Evolutionary conservation across 306 rosid genomes (phyloP).

Genomic region (Castanea mollissima): DNA sequence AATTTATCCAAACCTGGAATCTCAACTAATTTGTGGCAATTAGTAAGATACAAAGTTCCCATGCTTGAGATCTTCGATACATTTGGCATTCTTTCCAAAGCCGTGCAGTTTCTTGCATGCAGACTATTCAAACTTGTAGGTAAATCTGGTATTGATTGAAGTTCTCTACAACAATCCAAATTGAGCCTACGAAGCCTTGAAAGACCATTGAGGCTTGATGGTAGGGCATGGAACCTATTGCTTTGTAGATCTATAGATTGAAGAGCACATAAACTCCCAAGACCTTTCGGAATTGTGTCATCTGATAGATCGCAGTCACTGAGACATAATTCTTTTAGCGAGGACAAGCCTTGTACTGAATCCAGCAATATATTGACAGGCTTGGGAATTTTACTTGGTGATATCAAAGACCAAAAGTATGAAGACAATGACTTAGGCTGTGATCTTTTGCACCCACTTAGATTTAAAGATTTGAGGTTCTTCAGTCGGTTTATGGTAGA

Average conservation of each 20-base stretch:
- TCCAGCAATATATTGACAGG: background rate
- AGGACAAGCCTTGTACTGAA: constrained; percentile 20
- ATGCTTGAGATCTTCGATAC: constrained; percentile 6
- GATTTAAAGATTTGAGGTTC: constrained; percentile 25
- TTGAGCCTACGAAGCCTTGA: background rate
- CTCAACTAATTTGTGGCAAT: constrained; percentile 11
- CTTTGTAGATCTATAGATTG: background rate
- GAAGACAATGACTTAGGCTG: constrained; percentile 26
- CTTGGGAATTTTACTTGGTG: constrained; percentile 17
- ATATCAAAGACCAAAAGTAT: constrained; percentile 24
- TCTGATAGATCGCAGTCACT: constrained; percentile 8
- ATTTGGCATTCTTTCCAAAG: constrained; percentile 14
- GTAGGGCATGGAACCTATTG: background rate
- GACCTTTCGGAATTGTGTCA: background rate
- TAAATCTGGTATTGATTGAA: background rate
- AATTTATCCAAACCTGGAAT: constrained; percentile 19
- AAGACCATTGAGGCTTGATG: background rate
- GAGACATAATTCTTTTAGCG: background rate
- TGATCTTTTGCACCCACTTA: constrained; percentile 35
- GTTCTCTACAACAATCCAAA: background rate
- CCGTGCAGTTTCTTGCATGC: background rate
- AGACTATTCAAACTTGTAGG: no score
- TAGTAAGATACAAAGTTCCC: background rate
- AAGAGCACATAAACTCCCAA: background rate
- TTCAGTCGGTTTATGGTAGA: constrained; percentile 9